Evolutionary conservation across 202 grass and related monocot species (phyloP), one percentile per base, ranked within the genome.

Genomic region (Setaria viridis): DNA sequence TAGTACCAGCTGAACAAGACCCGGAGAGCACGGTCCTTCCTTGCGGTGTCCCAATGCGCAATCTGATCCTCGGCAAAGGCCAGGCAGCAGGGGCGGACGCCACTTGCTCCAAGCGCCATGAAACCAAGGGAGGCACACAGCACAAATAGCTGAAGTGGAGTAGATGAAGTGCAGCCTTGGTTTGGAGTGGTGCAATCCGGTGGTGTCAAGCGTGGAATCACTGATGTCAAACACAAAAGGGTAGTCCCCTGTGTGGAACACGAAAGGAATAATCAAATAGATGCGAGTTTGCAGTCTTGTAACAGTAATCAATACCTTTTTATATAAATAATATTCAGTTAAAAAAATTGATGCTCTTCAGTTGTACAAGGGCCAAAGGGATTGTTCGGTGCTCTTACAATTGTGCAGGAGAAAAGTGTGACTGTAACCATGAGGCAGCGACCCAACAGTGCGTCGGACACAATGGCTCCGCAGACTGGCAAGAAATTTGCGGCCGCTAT

Each of bases 1-100:
- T 92, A 92, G 67, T 92, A 92, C 83, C 84, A 89, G 87, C 78
- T 89, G 87, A 92, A 92, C 69, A 86, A 47, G 13, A 9, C 45
- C 57, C 88, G 83, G 9, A 92, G 68, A 1, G 51, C 67, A 6
- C 79, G 76, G 53, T 75, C 69, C 17, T 71, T 88, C 11, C 58
- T 77, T 5, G 33, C 1, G 0, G 14, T 13, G 4, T 46, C 72
- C 86, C 66, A 77, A 54, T 69, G 73, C 4, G 66, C 74, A 1
- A 92, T 80, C 62, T 90, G 91, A 32, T 92, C 91, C 20, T 88
- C 91, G 17, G 87, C 87, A 4, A 92, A 92, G 29, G 87, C 84
- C 0, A 92, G 76, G 29, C 72, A 77, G 48, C 84, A 92, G 0
- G 91, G 75, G 41, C 86, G 81, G 41, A 87, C 37, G 42, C 87